Evolutionary conservation across 2,329 filamentous ascomycete species (phyloP), one percentile per base, ranked within the genome.

Genomic region (Ophiostoma ulmi): DNA sequence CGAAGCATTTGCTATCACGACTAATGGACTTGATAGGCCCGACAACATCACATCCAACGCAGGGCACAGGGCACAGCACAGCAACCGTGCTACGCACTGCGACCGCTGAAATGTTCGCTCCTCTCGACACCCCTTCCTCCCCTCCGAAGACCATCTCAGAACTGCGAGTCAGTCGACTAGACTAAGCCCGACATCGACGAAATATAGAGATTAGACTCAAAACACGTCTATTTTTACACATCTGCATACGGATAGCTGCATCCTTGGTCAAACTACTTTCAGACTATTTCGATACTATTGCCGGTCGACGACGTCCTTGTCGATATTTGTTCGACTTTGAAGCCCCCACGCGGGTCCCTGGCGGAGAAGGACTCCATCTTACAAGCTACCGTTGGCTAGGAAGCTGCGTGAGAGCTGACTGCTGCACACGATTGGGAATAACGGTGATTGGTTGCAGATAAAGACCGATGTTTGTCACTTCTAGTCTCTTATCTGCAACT

Each of bases 371-470:
- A 35, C 14, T 36, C 31, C 35, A 36, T 38, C 31, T 31, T 31
- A 38, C 61, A 64, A 38, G 35, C 58, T 7, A 63, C 26, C 14
- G 58, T 61, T 61, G 55, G 3, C 55, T 61, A 11, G 55, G 26
- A 5, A 17, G 52, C n/a, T 26, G 52, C 52, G 22, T 11, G 41
- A 44, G 41, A 61, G 10, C 58, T 20, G 58, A 13, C 17, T n/a
- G 35, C 31, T 64, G 61, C 35, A 38, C 61, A 36, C 31, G 61
- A 65, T 65, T n/a, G 39, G 35, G 20, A 14, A 39, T 36, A 7
- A 17, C 36, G 10, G 5, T 65, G 63, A 65, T 65, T 65, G 63
- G 63, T n/a, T 65, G 61, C 61, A 64, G 61, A 64, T 64, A 64
- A 36, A 17, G 58, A 8, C 14, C 20, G 31, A 36, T 14, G 26